Evolutionary conservation across 495 filamentous ascomycete species (phyloP).

Genomic region (Podospora pseudopauciseta): DNA sequence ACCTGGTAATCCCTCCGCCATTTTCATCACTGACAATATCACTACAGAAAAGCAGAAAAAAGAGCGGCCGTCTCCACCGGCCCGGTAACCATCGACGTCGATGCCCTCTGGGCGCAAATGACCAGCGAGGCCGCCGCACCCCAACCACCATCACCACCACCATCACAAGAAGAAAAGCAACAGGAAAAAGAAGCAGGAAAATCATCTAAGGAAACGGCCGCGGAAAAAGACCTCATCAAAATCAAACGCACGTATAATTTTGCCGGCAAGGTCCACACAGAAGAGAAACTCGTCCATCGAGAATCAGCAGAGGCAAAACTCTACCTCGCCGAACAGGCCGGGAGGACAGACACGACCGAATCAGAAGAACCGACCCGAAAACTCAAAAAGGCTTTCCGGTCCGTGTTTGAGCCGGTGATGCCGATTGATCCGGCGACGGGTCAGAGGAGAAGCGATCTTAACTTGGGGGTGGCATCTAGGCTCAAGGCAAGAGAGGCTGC

Average conservation of each 20-base stretch:
- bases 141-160: slow-evolving; percentile 13
- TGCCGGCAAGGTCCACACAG: slow-evolving; percentile 78
- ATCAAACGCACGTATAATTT: slow-evolving; percentile 90
- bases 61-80: slow-evolving; percentile 59
- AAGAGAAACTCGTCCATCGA: slow-evolving; percentile 74
- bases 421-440: slow-evolving; percentile 32
- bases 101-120: slow-evolving; percentile 83
- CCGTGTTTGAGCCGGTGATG: slow-evolving; percentile 73
- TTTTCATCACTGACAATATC: not conserved
- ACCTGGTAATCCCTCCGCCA: slow-evolving; percentile 27
- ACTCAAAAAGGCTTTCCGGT: slow-evolving; percentile 65
- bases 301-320: slow-evolving; percentile 78
- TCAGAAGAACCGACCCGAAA: slow-evolving; percentile 48
- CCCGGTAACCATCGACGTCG: slow-evolving; percentile 81
- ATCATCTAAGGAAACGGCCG: not conserved
- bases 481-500: slow-evolving; percentile 39
- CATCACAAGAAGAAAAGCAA: slow-evolving; percentile 19
- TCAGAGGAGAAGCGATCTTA: slow-evolving; percentile 45
- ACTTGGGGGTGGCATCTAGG: slow-evolving; percentile 44
- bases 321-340: slow-evolving; percentile 55
- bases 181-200: not conserved
- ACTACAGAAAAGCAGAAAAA: slow-evolving; percentile 58
- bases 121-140: slow-evolving; percentile 38
- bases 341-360: slow-evolving; percentile 24
- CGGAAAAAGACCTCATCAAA: slow-evolving; percentile 55